Evolutionary conservation across 805 yeast species (phyloP).

Genomic region (Sugiyamaella floridensis): DNA sequence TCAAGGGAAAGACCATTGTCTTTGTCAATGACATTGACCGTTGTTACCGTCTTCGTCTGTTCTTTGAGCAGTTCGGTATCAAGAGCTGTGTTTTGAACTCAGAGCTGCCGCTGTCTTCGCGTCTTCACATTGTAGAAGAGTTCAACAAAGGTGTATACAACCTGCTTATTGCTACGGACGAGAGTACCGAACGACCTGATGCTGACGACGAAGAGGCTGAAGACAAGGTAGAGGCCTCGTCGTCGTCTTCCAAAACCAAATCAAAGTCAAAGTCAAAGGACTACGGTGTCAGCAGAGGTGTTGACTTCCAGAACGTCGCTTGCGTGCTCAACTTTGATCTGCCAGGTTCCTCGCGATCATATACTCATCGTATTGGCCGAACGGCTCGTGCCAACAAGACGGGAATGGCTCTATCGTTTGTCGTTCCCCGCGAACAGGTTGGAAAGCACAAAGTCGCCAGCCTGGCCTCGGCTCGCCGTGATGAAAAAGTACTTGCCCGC

Average conservation of each 20-base stretch:
- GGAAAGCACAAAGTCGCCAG: conserved; percentile 84
- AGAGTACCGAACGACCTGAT: conserved; percentile 51
- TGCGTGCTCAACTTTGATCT: conserved; percentile 94
- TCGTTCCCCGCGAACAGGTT: conserved; percentile 72
- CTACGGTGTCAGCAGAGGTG: conserved; percentile 94
- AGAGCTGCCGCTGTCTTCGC: conserved; percentile 86
- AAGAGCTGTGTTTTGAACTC: conserved; percentile 82
- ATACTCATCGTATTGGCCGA: conserved; percentile 91
- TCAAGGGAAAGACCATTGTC: conserved; percentile 83
- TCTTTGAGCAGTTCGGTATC: conserved; percentile 90
- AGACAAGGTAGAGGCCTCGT: conserved; percentile 18
- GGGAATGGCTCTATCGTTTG: conserved; percentile 92
- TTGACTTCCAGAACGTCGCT: conserved; percentile 91
- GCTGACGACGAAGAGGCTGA: conserved; percentile 41
- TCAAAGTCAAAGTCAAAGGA: conserved; percentile 52
- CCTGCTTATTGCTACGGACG: conserved; percentile 91
- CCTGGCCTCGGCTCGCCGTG: conserved; percentile 62
- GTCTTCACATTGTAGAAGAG: conserved; percentile 92
- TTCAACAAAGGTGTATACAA: conserved; percentile 85
- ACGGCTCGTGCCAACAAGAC: conserved; percentile 96
- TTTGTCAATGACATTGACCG: conserved; percentile 94
- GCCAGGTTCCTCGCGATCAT: conserved; percentile 82
- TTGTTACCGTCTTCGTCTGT: conserved; percentile 85
- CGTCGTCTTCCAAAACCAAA: conserved; percentile 18
- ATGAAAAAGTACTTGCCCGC: conserved; percentile 76